These are phyloP conservation scores for Flaveria floridana DNA, from an alignment of 140 eudicot species.

Conservation along the genomic window DNA sequence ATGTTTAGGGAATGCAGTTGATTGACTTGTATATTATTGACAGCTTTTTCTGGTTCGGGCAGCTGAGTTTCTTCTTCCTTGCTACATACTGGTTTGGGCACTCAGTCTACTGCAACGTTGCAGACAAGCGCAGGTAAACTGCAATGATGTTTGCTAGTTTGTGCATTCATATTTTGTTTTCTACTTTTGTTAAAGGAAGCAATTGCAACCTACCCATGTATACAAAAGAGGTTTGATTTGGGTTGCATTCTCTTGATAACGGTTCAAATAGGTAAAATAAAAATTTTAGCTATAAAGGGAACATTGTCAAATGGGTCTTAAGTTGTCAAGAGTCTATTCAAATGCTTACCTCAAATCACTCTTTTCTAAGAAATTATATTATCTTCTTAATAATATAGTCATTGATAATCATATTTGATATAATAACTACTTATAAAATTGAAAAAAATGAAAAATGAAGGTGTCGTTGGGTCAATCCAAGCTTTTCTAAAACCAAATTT, in stretches of 20 bases:
- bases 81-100: slow-evolving; percentile 82
- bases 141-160: not conserved
- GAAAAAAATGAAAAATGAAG: not conserved
- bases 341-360: slow-evolving; percentile 12
- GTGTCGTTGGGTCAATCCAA: not conserved
- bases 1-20: slow-evolving; percentile 1
- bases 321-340: not conserved
- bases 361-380: not conserved
- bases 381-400: not conserved
- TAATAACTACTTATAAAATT: not conserved
- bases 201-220: slow-evolving; percentile 1
- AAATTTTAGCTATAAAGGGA: not conserved
- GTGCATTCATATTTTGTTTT: not conserved
- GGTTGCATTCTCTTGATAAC: not conserved
- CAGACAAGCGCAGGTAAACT: slow-evolving; percentile 68
- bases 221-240: slow-evolving; percentile 2
- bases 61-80: slow-evolving; percentile 83
- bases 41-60: slow-evolving; percentile 80
- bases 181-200: not conserved
- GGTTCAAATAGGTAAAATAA: not conserved
- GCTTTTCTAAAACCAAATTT: not conserved
- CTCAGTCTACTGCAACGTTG: slow-evolving; percentile 65
- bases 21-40: slow-evolving; percentile 13
- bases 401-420: not conserved
- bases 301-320: not conserved